Percentiles rank a stretch among this genome's conserved stretches.
phyloP scores from a whole-genome alignment of 176 grass and related monocot species.

The Paspalum notatum region DNA sequence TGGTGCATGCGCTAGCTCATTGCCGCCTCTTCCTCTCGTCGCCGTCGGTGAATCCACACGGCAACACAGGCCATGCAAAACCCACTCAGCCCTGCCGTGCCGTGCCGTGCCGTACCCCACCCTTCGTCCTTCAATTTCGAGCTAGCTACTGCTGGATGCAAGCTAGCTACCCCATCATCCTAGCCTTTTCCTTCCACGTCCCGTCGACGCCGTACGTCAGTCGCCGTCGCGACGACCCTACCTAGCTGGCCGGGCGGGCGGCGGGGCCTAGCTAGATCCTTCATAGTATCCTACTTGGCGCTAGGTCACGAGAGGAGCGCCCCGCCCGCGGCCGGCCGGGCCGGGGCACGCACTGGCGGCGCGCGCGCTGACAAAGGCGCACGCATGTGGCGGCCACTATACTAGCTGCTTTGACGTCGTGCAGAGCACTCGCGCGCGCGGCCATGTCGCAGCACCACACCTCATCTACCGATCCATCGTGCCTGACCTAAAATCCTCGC shows the following conservation, averaged over 20 bases:
- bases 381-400: slow-evolving; percentile 34
- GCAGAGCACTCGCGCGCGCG: slow-evolving; percentile 2
- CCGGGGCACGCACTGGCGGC: background rate
- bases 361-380: no score
- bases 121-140: no score
- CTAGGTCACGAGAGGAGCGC: background rate
- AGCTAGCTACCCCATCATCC: no score
- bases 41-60: background rate
- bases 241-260: no score
- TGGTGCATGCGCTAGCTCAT: slow-evolving; percentile 13
- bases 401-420: background rate
- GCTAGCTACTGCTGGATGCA: no score
- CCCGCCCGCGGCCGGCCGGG: background rate
- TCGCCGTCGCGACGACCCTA: no score
- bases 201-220: no score
- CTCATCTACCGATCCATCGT: background rate
- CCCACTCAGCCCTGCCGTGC: no score
- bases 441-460: background rate
- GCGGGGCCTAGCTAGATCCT: background rate
- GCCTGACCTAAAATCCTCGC: slow-evolving; percentile 32
- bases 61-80: no score
- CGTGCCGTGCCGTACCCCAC: no score
- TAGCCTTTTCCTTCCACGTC: no score
- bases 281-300: slow-evolving; percentile 22
- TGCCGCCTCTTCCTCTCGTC: background rate